A percentile compares a stretch with the other conserved stretches of the same genome.
Evolutionary conservation across 306 rosid species (phyloP).

Genomic region (Vachellia collinsii): DNA sequence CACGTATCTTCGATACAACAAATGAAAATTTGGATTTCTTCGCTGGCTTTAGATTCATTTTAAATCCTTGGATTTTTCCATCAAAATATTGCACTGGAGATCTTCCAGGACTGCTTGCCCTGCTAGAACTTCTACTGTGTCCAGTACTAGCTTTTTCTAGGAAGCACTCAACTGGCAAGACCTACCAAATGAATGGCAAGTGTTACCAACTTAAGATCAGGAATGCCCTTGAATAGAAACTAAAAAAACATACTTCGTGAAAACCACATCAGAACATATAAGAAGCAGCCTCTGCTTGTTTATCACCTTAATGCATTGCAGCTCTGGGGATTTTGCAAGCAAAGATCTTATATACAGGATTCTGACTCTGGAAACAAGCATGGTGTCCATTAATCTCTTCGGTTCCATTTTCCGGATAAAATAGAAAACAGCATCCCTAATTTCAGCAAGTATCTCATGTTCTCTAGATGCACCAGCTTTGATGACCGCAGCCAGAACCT

Average conservation of each 20-base stretch:
- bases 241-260: background rate
- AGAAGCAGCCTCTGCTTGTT: constrained; percentile 8
- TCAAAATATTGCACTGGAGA: constrained; percentile 61
- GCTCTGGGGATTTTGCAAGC: constrained; percentile 85
- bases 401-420: constrained; percentile 83
- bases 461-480: constrained; percentile 92
- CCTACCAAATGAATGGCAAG: constrained; percentile 48
- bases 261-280: constrained; percentile 11
- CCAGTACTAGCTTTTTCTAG: constrained; percentile 69
- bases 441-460: constrained; percentile 93
- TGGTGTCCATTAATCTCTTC: constrained; percentile 80
- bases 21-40: constrained; percentile 83
- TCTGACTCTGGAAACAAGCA: constrained; percentile 87
- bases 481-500: constrained; percentile 89
- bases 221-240: constrained; percentile 9
- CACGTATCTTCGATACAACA: constrained; percentile 81
- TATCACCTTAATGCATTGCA: constrained; percentile 85
- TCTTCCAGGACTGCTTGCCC: constrained; percentile 83
- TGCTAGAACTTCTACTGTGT: constrained; percentile 79
- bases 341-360: constrained; percentile 83
- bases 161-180: constrained; percentile 71
- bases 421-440: constrained; percentile 78
- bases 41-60: constrained; percentile 74
- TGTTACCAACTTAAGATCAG: constrained; percentile 27
- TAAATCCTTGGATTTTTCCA: constrained; percentile 78